Conservation (phyloP, 768 basidiomycete species). For the Termitomyces sp. region DNA sequence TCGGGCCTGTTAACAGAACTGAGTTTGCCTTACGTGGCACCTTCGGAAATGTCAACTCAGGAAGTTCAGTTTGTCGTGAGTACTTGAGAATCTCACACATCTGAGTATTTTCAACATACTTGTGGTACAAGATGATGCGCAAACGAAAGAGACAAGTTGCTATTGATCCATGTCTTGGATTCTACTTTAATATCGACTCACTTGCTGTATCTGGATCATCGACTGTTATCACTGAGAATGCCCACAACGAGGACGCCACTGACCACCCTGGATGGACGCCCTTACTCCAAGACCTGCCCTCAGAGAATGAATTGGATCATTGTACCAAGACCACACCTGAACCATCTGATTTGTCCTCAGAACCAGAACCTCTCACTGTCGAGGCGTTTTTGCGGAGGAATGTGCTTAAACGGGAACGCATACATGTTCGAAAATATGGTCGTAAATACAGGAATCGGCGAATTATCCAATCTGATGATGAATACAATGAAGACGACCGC, state of each 20-base stretch:
- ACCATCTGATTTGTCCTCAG: constrained; percentile 6
- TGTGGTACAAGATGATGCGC: constrained; percentile 40
- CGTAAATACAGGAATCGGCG: constrained; percentile 9
- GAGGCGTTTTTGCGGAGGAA: constrained; percentile 24
- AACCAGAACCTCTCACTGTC: constrained; percentile 17
- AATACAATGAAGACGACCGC: not conserved
- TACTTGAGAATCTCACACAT: not conserved
- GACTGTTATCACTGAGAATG: not conserved
- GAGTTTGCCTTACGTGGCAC: not conserved
- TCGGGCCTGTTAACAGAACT: not conserved
- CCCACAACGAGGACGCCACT: not conserved
- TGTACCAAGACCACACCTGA: not conserved
- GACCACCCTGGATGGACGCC: not conserved
- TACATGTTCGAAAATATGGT: constrained; percentile 16
- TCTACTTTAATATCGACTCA: constrained; percentile 19
- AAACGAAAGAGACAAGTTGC: constrained; percentile 41
- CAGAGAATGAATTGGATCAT: not conserved
- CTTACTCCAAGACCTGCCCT: not conserved
- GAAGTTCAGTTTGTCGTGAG: not conserved
- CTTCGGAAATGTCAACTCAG: not conserved
- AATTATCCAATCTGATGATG: constrained; percentile 10
- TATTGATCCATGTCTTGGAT: constrained; percentile 34
- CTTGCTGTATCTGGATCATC: not conserved
- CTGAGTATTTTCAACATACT: not conserved
- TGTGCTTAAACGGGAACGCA: not conserved